Base-by-base conservation (phyloP, 257 asterid species). In the Ophiorrhiza pumila region DNA sequence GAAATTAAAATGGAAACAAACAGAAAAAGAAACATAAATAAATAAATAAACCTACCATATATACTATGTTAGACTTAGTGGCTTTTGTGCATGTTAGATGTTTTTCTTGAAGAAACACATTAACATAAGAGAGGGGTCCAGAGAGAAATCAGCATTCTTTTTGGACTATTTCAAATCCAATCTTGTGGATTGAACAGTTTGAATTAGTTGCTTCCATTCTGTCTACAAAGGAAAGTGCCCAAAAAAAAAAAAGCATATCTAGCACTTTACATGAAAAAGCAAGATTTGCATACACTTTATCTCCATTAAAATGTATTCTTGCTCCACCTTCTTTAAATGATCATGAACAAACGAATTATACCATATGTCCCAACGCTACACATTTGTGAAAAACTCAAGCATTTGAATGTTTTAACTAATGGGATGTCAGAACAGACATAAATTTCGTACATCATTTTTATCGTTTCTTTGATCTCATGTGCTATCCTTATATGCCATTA, bases 61-160 rank as follows among this genome's bases (percentile, higher is more conserved):
- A 37, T 37, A 7, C n/a, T n/a, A n/a, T n/a, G n/a, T n/a, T n/a
- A n/a, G n/a, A n/a, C n/a, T n/a, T n/a, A n/a, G 53, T 12, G 1
- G 20, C 20, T 50, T 52, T 52, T 69, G 5, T 53, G 73, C 73
- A 69, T n/a, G 73, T 69, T 68, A 68, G 47, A 32, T 68, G 73
- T 68, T 68, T 68, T 68, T 2, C 34, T 34, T 34, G 5, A 49
- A 32, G 73, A 69, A 69, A 69, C 63, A 52, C 20, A 52, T 34
- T 34, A 20, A 69, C 42, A 18, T 41, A 0, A 35, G n/a, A 7
- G n/a, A 31, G 18, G 73, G 72, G 49, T 35, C 63, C 73, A 52
- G 7, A 22, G 20, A 35, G 49, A 52, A 52, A 15, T 69, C n/a
- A n/a, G 63, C 63, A 69, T 69, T 69, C 63, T 69, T 69, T 69